Base-by-base conservation (phyloP, 768 basidiomycete genomes). In the Termitomyces sp. region DNA sequence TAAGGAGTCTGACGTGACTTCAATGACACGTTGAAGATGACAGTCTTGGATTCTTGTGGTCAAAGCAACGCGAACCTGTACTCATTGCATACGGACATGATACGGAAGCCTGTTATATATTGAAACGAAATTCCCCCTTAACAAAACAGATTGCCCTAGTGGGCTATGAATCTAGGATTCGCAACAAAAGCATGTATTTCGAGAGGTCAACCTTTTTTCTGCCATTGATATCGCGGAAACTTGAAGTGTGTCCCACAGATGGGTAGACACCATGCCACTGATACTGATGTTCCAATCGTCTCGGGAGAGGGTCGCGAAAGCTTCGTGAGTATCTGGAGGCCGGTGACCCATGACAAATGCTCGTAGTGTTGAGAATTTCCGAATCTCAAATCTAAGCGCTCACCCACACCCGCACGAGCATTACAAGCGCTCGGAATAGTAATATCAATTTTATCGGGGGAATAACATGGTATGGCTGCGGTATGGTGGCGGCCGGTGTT, bases 231-330 rank as follows among this genome's bases (percentile, higher is more conserved):
- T 28, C 47, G 19, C 19, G 28, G 28, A 35, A 23, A 23, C 19
- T 5, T n/a, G n/a, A n/a, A 8, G 41, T 6, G 46, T 5, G 49
- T 55, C 55, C 25, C 55, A 55, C 47, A 55, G 55, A n/a, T n/a
- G n/a, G n/a, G n/a, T n/a, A n/a, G n/a, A n/a, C n/a, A n/a, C n/a
- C n/a, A n/a, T n/a, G n/a, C n/a, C n/a, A n/a, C n/a, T n/a, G n/a
- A n/a, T n/a, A n/a, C n/a, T n/a, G n/a, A n/a, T n/a, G n/a, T n/a
- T n/a, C n/a, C n/a, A n/a, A n/a, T n/a, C n/a, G n/a, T n/a, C n/a
- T n/a, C n/a, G n/a, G n/a, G n/a, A 17, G 5, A 37, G 5, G 34
- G 5, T 8, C 28, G 8, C 8, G 28, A 28, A 28, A 28, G n/a
- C 34, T 12, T 12, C 12, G 2, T 34, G 12, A 34, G 14, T 34